Conservation (phyloP, 1,284 basidiomycete species). For the Coniferiporia weirii region DNA sequence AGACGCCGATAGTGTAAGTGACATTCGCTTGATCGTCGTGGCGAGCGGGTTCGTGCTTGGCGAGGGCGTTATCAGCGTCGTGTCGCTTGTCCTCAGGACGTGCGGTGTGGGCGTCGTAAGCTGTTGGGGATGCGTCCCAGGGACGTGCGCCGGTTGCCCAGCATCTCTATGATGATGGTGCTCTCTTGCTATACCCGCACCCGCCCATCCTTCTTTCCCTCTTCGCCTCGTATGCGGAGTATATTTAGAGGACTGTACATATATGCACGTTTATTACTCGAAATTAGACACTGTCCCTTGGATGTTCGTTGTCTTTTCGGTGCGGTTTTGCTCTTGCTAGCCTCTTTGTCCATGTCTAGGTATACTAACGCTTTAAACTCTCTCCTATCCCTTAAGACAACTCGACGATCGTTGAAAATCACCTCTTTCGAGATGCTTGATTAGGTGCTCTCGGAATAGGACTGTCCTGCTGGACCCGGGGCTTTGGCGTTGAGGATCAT, state of each 20-base stretch:
- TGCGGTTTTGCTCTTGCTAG: not conserved
- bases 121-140: slow-evolving; percentile 80
- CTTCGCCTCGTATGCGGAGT: not conserved
- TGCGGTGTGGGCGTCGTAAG: slow-evolving; percentile 70
- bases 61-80: slow-evolving; percentile 85
- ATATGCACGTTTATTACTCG: not conserved
- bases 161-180: slow-evolving; percentile 23
- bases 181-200: not conserved
- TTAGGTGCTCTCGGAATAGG: too few species aligned
- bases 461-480: too few species aligned
- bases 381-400: too few species aligned
- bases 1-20: slow-evolving; percentile 25
- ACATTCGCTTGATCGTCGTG: slow-evolving; percentile 79
- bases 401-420: too few species aligned
- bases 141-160: slow-evolving; percentile 67
- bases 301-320: not conserved
- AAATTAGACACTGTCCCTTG: not conserved
- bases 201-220: too few species aligned
- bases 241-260: not conserved
- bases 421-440: too few species aligned
- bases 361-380: too few species aligned
- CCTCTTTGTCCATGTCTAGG: too few species aligned
- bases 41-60: slow-evolving; percentile 95
- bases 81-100: slow-evolving; percentile 72
- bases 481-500: too few species aligned